Conservation (phyloP, 208 protist species). For the Leishmania tarentolae region DNA sequence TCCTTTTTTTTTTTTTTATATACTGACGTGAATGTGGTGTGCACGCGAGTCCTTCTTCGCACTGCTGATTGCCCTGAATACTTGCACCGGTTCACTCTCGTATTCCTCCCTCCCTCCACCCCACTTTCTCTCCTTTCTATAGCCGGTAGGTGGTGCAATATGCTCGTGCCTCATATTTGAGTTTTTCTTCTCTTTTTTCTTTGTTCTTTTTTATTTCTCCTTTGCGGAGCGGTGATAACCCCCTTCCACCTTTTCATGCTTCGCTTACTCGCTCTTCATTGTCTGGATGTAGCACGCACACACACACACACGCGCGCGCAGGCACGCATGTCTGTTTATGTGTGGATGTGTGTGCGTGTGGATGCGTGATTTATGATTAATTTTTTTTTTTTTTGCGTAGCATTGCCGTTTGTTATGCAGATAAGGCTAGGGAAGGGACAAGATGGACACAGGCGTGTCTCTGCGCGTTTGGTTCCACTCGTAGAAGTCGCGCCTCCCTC, state of each 20-base stretch:
- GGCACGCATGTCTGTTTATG: not conserved
- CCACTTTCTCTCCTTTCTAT: not conserved
- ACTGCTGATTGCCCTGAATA: not conserved
- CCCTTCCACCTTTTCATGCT: not conserved
- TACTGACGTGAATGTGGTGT: not conserved
- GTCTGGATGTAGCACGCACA: not conserved
- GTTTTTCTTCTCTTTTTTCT: not conserved
- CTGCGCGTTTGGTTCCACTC: not conserved
- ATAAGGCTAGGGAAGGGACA: not conserved
- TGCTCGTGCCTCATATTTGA: not conserved
- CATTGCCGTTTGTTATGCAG: not conserved
- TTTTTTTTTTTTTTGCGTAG: not conserved
- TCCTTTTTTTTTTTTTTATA: not conserved
- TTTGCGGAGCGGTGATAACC: not conserved
- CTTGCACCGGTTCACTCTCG: slow-evolving; percentile 2
- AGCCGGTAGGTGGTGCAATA: not conserved
- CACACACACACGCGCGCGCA: not conserved
- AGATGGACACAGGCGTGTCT: not conserved
- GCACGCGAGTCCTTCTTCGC: not conserved
- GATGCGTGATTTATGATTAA: no score
- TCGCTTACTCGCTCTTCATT: not conserved
- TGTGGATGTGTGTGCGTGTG: not conserved
- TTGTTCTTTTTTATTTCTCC: not conserved
- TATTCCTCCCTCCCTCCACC: not conserved
- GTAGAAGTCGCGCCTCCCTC: not conserved